These are phyloP conservation scores for Austroboletus niveus DNA, from an alignment of 1,284 basidiomycete genomes.

Conservation along the genomic window DNA sequence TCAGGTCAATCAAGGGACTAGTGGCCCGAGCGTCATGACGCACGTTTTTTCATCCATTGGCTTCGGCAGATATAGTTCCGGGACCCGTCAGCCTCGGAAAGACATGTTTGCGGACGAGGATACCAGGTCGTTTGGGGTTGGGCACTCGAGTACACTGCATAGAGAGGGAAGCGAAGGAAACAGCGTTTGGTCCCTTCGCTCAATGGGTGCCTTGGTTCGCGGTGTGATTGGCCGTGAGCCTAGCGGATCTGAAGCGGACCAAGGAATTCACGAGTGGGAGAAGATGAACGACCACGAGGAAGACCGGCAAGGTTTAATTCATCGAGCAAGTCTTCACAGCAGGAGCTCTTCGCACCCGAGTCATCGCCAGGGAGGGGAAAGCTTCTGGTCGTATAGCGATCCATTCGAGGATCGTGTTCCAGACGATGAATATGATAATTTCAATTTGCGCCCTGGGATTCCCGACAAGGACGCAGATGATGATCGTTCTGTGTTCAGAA, in stretches of 20 bases:
- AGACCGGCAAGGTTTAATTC: slow-evolving; percentile 21
- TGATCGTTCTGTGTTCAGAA: slow-evolving; percentile 40
- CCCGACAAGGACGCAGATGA: slow-evolving; percentile 23
- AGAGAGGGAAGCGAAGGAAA: slow-evolving; percentile 32
- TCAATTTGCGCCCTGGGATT: slow-evolving; percentile 10
- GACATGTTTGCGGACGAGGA: slow-evolving; percentile 82
- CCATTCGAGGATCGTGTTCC: slow-evolving; percentile 26
- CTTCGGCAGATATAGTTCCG: slow-evolving; percentile 14
- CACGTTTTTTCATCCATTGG: slow-evolving; percentile 23
- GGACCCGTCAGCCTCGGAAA: slow-evolving; percentile 35
- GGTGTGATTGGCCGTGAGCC: slow-evolving; percentile 33
- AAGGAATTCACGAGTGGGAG: slow-evolving; percentile 36
- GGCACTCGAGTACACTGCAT: slow-evolving; percentile 32
- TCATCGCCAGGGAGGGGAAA: slow-evolving; percentile 12
- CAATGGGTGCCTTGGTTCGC: slow-evolving; percentile 44
- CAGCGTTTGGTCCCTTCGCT: slow-evolving; percentile 54
- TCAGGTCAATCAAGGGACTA: slow-evolving; percentile 3
- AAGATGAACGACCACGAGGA: slow-evolving; percentile 35
- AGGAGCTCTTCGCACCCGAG: slow-evolving; percentile 6
- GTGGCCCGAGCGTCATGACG: slow-evolving; percentile 6
- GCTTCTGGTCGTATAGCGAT: slow-evolving; percentile 24
- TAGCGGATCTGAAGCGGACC: slow-evolving; percentile 36
- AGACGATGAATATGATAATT: slow-evolving; percentile 21
- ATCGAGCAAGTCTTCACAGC: slow-evolving; percentile 14
- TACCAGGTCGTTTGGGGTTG: slow-evolving; percentile 46